Base-by-base conservation (phyloP, 176 grass and related monocot species). In the Triticum aestivum region DNA sequence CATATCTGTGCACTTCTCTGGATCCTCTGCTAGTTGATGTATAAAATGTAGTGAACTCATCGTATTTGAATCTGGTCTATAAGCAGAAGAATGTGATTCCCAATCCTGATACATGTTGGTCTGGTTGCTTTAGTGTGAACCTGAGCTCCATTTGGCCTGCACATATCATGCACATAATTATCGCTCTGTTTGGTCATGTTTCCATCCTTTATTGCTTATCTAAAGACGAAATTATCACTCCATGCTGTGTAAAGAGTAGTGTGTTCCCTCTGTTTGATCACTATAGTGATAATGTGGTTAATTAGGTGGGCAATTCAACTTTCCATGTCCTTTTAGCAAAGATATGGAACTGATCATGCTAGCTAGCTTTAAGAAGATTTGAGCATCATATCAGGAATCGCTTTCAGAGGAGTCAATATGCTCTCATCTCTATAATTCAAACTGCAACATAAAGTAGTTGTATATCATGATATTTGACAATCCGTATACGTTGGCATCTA, bases 1-100 rank as follows among this genome's bases (percentile, higher is more conserved):
- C 51, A 95, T 87, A 12, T 95, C 79, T 42, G 62, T 72, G 69
- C 88, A 80, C 64, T 89, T 80, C 79, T 76, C 75, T 85, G 69
- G 73, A 79, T 88, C 96, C 84, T 86, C 45, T 47, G 45, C 45
- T 47, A 1, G 45, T 47, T 47, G 45, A 47, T 47, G 12, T 47
- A 47, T 47, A 47, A 47, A 47, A 47, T 47, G 45, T 47, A 49
- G 45, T 49, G 45, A 49, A 49, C 45, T 49, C 45, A 1, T 49
- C 45, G 0, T 49, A 49, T 49, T 49, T 49, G 45, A 5, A 49
- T 49, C 45, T 49, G 45, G 12, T 47, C 45, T 3, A 49, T 49
- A 49, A 49, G 45, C 45, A 49, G 45, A 49, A 49, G 4, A 49
- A 49, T 49, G 12, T 49, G 45, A 49, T 49, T 49, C 4, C 45